A percentile compares a stretch with the other conserved stretches of the same genome.
phyloP scores from a whole-genome alignment of 805 yeast species.

The Pichia kluyveri region DNA sequence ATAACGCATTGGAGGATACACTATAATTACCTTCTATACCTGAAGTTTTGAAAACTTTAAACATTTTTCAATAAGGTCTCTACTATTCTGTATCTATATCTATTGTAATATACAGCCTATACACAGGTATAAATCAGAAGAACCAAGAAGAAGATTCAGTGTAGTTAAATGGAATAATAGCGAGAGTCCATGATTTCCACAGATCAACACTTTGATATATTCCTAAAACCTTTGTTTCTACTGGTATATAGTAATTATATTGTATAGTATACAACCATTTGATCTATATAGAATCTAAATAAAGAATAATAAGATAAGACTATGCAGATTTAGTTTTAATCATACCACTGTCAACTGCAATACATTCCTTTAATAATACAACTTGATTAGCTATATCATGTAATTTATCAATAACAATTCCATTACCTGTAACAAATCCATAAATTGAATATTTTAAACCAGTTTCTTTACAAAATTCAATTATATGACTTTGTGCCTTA shows the following conservation, averaged over 20 bases:
- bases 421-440: conserved; percentile 75
- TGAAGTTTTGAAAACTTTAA: conserved; percentile 41
- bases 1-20: conserved; percentile 61
- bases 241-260: no score
- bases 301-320: neutral
- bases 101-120: no score
- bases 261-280: no score
- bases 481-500: conserved; percentile 59
- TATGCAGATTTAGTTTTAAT: neutral
- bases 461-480: conserved; percentile 64
- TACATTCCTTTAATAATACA: conserved; percentile 62
- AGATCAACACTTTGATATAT: no score
- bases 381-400: conserved; percentile 78
- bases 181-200: no score
- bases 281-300: neutral
- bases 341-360: conserved; percentile 26
- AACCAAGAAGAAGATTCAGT: no score
- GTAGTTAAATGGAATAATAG: no score
- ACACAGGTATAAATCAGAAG: no score
- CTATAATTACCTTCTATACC: conserved; percentile 63
- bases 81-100: no score
- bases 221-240: no score
- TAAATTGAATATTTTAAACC: conserved; percentile 78
- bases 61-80: conserved; percentile 27
- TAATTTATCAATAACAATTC: conserved; percentile 56